Percentiles rank a stretch among this genome's conserved stretches.
These are phyloP conservation scores for Plasmodium cynomolgi DNA, from an alignment of 169 alveolate genomes.

Conservation along the genomic window DNA sequence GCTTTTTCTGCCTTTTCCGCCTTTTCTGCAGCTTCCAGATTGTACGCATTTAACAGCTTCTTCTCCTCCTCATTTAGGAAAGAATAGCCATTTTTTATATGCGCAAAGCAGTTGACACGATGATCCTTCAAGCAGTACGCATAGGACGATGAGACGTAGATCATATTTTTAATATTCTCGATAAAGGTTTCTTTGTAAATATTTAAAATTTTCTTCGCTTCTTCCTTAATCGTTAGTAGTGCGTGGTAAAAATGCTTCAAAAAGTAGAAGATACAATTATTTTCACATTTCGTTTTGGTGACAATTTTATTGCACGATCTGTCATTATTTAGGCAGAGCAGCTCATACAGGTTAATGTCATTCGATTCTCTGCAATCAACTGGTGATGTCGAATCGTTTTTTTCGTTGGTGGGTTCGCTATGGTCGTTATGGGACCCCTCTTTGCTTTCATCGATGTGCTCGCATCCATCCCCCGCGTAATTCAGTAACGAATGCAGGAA, in stretches of 20 bases:
- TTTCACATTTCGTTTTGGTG: conserved; percentile 49
- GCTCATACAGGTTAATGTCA: conserved; percentile 28
- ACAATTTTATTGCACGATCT: conserved; percentile 36
- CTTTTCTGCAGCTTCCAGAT: conserved; percentile 4
- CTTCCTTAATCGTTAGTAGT: conserved; percentile 70
- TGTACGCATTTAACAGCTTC: conserved; percentile 10
- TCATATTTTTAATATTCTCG: conserved; percentile 72
- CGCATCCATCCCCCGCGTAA: conserved; percentile 17
- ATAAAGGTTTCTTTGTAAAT: conserved; percentile 75
- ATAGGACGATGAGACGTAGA: conserved; percentile 75
- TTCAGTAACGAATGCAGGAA: conserved; percentile 67
- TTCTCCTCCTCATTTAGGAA: conserved; percentile 64
- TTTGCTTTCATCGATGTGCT: not conserved
- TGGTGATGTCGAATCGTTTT: not conserved
- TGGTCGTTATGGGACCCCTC: not conserved
- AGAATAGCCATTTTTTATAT: conserved; percentile 51
- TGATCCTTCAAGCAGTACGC: conserved; percentile 54
- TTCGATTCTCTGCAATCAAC: not conserved
- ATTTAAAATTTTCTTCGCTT: conserved; percentile 55
- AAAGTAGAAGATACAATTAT: conserved; percentile 66
- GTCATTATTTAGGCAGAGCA: conserved; percentile 66
- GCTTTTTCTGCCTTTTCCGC: not conserved
- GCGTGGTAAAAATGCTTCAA: conserved; percentile 68
- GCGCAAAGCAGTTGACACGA: conserved; percentile 57
- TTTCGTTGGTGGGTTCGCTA: not conserved